Percentiles rank a stretch among this genome's conserved stretches.
phyloP scores from a whole-genome alignment of 2,329 filamentous ascomycete genomes.

The Huntiella omanensis region DNA sequence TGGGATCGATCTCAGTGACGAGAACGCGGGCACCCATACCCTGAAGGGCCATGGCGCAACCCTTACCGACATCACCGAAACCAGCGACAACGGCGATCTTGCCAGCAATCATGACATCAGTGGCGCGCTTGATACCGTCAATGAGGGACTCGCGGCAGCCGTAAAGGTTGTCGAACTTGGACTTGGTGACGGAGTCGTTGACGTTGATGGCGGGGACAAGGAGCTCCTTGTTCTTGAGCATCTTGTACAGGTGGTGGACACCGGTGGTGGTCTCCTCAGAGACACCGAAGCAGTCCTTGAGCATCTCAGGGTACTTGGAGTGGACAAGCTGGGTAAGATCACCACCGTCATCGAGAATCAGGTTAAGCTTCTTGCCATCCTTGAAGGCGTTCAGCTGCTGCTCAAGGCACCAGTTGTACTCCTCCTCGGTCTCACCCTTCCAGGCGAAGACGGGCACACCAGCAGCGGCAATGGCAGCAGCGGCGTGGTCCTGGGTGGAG shows the following conservation, averaged over 20 bases:
- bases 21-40: constrained; percentile 95
- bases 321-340: constrained; percentile 92
- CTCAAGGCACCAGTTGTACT: constrained; percentile 99
- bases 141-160: constrained; percentile 97
- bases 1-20: constrained; percentile 93
- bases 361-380: constrained; percentile 87
- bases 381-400: constrained; percentile 97
- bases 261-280: constrained; percentile 99
- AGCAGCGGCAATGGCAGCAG: constrained; percentile 83
- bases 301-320: constrained; percentile 95
- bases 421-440: constrained; percentile 93
- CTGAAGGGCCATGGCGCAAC: constrained; percentile 86
- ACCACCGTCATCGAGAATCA: constrained; percentile 97
- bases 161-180: constrained; percentile 99
- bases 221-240: constrained; percentile 81
- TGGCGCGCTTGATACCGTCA: constrained; percentile 99
- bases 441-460: constrained; percentile 72
- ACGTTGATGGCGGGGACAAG: constrained; percentile 96
- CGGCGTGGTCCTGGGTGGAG: constrained; percentile 96
- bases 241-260: constrained; percentile 98
- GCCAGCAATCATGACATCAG: constrained; percentile 99
- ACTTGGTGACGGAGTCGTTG: constrained; percentile 99
- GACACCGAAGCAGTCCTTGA: constrained; percentile 94
- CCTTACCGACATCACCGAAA: constrained; percentile 98
- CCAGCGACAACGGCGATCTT: constrained; percentile 96